phyloP scores from a whole-genome alignment of 768 basidiomycete genomes.

The Lactifluus subvellereus region DNA sequence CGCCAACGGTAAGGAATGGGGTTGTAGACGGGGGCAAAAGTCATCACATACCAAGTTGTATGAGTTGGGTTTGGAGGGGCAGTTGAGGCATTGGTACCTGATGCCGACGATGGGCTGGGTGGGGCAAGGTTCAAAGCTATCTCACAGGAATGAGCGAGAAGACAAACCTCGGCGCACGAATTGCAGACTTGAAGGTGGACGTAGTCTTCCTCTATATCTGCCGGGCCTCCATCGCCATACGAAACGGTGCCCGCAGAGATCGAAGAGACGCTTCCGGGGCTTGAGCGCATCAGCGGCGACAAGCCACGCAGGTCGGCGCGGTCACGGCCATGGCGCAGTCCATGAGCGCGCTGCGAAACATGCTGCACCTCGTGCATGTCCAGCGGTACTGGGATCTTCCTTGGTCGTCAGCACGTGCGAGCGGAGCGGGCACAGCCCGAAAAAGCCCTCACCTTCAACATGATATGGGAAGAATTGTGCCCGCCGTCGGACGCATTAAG shows the following conservation, averaged over 20 bases:
- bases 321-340: slow-evolving; percentile 15
- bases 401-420: background rate
- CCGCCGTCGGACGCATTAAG: slow-evolving; percentile 71
- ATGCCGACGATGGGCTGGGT: slow-evolving; percentile 64
- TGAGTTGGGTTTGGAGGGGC: slow-evolving; percentile 63
- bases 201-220: background rate
- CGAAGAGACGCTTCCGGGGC: slow-evolving; percentile 22
- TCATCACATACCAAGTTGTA: slow-evolving; percentile 63
- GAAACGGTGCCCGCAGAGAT: slow-evolving; percentile 10
- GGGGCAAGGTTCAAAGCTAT: background rate
- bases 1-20: background rate
- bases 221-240: background rate
- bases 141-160: background rate
- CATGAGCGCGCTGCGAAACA: slow-evolving; percentile 28
- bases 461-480: slow-evolving; percentile 80
- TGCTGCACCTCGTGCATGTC: slow-evolving; percentile 66
- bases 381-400: slow-evolving; percentile 81
- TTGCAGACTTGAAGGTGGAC: slow-evolving; percentile 22
- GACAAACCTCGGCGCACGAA: slow-evolving; percentile 15
- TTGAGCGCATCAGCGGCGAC: slow-evolving; percentile 16
- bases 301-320: background rate
- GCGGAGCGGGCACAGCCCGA: background rate
- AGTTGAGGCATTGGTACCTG: slow-evolving; percentile 87
- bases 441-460: slow-evolving; percentile 69
- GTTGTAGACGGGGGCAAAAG: slow-evolving; percentile 2